These are phyloP conservation scores for Eimeria maxima DNA, from an alignment of 169 alveolate genomes.

Conservation along the genomic window DNA sequence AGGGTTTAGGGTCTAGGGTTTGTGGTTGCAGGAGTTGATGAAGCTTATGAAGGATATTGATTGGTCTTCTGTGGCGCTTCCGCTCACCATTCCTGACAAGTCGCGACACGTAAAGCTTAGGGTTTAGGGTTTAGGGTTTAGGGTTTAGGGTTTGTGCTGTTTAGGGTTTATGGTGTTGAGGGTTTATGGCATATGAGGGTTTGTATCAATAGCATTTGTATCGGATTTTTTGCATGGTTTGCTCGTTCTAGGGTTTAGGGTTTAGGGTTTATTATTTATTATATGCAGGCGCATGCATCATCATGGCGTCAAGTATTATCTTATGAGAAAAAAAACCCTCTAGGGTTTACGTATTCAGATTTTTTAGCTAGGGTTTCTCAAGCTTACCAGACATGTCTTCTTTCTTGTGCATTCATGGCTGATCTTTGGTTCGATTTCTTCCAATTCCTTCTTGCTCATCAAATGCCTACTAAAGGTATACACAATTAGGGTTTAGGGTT, in stretches of 20 bases:
- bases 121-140: background rate
- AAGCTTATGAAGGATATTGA: constrained; percentile 36
- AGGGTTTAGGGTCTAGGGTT: background rate
- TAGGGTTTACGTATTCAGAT: background rate
- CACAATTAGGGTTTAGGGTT: too few relatives aligned
- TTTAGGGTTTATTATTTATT: too few relatives aligned
- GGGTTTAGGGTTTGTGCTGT: too few relatives aligned
- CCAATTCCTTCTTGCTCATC: constrained; percentile 77
- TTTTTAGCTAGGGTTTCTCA: constrained; percentile 25
- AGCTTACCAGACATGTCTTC: constrained; percentile 59
- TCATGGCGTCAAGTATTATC: constrained; percentile 59
- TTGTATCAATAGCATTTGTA: too few relatives aligned
- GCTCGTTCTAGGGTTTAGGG: too few relatives aligned
- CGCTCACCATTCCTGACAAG: constrained; percentile 20
- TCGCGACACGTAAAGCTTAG: background rate
- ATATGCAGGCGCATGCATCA: constrained; percentile 15
- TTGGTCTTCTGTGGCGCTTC: constrained; percentile 33
- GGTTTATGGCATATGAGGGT: background rate
- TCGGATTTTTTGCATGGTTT: too few relatives aligned
- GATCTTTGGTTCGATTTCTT: constrained; percentile 59
- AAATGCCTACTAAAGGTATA: constrained; percentile 63
- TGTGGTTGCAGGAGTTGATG: constrained; percentile 39
- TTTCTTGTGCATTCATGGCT: constrained; percentile 65
- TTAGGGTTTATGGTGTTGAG: too few relatives aligned
- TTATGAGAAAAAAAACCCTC: constrained; percentile 66